A percentile compares a stretch with the other conserved stretches of the same genome.
These are phyloP conservation scores for Psilocybe sp. DNA, from an alignment of 768 basidiomycete species.

Conservation along the genomic window DNA sequence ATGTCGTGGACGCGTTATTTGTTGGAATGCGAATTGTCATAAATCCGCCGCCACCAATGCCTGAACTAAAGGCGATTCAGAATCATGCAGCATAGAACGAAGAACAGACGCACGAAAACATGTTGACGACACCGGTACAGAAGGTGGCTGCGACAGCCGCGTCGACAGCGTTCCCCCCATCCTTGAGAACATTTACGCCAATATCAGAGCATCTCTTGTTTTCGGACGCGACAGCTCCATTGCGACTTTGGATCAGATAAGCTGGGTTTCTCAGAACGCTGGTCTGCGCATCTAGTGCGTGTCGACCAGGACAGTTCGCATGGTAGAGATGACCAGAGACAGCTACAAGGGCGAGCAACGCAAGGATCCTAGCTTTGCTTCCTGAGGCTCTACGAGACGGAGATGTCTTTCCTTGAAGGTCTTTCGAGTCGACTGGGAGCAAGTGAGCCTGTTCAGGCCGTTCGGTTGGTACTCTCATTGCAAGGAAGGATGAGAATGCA, in stretches of 20 bases:
- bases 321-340: background rate
- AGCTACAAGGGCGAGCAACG: background rate
- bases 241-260: constrained; percentile 50
- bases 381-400: no score
- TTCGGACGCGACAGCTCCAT: constrained; percentile 90
- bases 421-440: no score
- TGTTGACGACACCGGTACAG: constrained; percentile 82
- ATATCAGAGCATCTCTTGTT: constrained; percentile 83
- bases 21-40: constrained; percentile 81
- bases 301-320: background rate
- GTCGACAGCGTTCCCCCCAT: constrained; percentile 90
- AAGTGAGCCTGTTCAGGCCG: no score
- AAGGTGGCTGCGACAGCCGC: constrained; percentile 78
- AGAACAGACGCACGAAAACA: constrained; percentile 70
- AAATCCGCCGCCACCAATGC: constrained; percentile 87
- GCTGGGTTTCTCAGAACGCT: constrained; percentile 34
- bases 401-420: no score
- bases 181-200: constrained; percentile 71
- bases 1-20: constrained; percentile 31
- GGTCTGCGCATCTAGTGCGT: background rate
- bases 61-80: constrained; percentile 45
- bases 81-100: background rate
- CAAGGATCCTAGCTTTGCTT: background rate
- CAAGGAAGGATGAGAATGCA: background rate
- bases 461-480: background rate